Evolutionary conservation across 1,284 basidiomycete species (phyloP), one percentile per base, ranked within the genome.

Genomic region (Malassezia slooffiae): DNA sequence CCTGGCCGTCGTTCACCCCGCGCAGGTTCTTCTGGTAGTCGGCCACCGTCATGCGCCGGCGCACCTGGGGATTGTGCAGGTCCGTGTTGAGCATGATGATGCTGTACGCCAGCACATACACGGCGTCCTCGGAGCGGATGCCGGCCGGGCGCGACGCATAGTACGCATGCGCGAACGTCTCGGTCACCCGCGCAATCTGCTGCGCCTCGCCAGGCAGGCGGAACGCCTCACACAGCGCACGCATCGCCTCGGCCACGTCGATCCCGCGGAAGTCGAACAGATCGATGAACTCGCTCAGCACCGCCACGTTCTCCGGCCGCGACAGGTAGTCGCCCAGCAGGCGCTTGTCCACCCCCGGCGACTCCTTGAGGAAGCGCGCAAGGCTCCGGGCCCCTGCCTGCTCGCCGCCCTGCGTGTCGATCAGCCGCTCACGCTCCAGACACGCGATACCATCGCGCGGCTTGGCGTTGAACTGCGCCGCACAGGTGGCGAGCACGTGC

Each of bases 71-170:
- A 69, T 87, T 96, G 70, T 96, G 91, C 47, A 81, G 78, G 73
- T 99, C 93, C 2, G 93, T 97, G 71, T 99, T 99, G 46, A 99
- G 79, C 88, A 99, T 80, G 71, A 99, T 96, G 54, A 99, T 82
- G 0, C 91, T 95, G 71, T 83, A 99, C 0, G 91, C 80, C 20
- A 99, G 73, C 3, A 99, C 84, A 71, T 95, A 93, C 17, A 88
- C 85, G 1, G 91, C 86, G 70, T 97, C 93, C 71, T 88, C 80
- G 32, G 76, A 83, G 62, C 83, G 85, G 58, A 97, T 83, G 64
- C 90, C 90, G 35, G 79, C 85, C 83, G 91, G 89, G 21, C 74
- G 73, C 15, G 85, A 79, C 4, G 83, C 82, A 70, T 93, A 90
- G 72, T 91, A 96, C 43, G 80, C 78, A 29, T 83, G 79, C 0